Evolutionary conservation across 192 early-diverging fungal genomes (phyloP).

Genomic region (Linnemannia exigua): DNA sequence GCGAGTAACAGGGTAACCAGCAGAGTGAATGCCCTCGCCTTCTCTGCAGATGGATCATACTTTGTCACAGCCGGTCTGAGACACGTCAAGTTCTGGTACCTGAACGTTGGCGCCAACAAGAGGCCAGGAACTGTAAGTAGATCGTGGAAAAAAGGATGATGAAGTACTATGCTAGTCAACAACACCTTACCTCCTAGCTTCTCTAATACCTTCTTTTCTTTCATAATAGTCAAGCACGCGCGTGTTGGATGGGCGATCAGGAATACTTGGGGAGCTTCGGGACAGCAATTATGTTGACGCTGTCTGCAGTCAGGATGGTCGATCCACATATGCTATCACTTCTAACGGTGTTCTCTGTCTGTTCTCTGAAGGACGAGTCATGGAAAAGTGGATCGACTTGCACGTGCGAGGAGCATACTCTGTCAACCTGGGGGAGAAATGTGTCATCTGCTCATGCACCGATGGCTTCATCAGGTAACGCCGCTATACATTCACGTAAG

Average conservation of each 20-base stretch:
- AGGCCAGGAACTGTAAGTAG: slow-evolving; percentile 22
- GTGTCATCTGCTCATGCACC: slow-evolving; percentile 79
- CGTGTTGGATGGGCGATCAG: slow-evolving; percentile 79
- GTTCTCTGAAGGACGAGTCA: slow-evolving; percentile 70
- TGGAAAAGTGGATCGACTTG: slow-evolving; percentile 90
- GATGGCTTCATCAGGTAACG: slow-evolving; percentile 79
- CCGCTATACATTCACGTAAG: not conserved
- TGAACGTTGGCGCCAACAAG: slow-evolving; percentile 63
- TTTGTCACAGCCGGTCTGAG: slow-evolving; percentile 85
- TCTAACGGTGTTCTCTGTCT: slow-evolving; percentile 75
- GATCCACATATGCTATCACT: slow-evolving; percentile 76
- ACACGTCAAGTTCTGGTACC: slow-evolving; percentile 87
- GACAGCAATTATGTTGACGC: slow-evolving; percentile 82
- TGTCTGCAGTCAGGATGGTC: slow-evolving; percentile 60
- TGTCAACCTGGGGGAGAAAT: slow-evolving; percentile 68
- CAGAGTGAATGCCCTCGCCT: slow-evolving; percentile 70
- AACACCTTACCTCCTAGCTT: no score
- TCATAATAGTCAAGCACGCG: slow-evolving; percentile 34
- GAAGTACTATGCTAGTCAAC: no score
- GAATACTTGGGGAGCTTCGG: slow-evolving; percentile 74
- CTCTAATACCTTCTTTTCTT: not conserved
- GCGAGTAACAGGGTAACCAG: slow-evolving; percentile 76
- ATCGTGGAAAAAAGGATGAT: no score
- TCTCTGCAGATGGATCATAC: slow-evolving; percentile 71
- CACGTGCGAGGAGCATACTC: slow-evolving; percentile 77